Base-by-base conservation (phyloP, 2,329 filamentous ascomycete species). In the Penicillium sp. region DNA sequence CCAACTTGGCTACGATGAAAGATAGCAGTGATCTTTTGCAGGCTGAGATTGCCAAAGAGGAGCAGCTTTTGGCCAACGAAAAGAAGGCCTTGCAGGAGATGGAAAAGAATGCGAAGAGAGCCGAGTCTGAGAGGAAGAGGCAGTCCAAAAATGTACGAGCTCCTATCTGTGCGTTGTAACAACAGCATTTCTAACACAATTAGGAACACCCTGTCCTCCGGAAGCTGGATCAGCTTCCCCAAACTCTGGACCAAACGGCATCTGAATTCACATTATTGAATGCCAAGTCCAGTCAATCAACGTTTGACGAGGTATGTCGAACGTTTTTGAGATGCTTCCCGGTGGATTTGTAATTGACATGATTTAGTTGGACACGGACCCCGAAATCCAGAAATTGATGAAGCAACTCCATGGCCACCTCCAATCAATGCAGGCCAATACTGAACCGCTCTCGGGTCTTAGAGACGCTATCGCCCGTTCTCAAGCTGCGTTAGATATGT, bases 381-480 rank as follows among this genome's bases (percentile, higher is more conserved):
- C 64, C 6, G 63, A 65, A 14, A 44, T 65, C 12, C 46, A 51
- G 12, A 45, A 41, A 15, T 44, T 70, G 28, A 48, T 69, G 40
- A 60, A 57, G 33, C 67, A 69, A 42, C 46, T 70, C 10, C 62
- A 62, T 35, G 62, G 54, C 23, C 67, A 70, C 56, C 56, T 70
- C 12, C 57, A 59, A 45, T 70, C 67, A 3, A 69, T 70, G 61
- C 61, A 64, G 38, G 62, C 50, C 35, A 70, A 70, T 37, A 57
- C 55, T 2, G 54, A 56, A 11, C 63, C 65, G 11, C 52, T 67
- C 20, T 42, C 44, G 25, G 64, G 62, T 3, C 46, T 68, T 22
- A 54, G 51, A 7, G 62, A 66, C 34, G 64, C 63, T 5, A 59
- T 68, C 37, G 51, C 50, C 25, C 58, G 62, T 26, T 60, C 65